These are phyloP conservation scores for Klebsormidium nitens DNA, from an alignment of 139 green algal species.

Conservation along the genomic window DNA sequence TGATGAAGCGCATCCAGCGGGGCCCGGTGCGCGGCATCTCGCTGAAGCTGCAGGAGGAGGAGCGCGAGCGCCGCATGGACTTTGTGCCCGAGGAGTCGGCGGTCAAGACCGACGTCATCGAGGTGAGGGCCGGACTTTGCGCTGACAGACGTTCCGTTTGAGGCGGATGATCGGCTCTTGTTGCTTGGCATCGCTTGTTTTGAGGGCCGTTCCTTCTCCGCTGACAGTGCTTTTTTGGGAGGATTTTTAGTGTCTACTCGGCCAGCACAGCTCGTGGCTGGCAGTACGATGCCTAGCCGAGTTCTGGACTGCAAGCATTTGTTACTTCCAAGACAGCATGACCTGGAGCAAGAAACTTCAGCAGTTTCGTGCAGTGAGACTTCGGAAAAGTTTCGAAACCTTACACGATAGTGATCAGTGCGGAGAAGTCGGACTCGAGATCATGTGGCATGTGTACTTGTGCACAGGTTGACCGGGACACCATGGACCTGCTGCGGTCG, in stretches of 20 bases:
- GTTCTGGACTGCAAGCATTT: too few relatives aligned
- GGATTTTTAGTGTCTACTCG: neutral
- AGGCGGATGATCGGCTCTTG: neutral
- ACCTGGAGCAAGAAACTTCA: too few relatives aligned
- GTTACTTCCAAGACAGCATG: too few relatives aligned
- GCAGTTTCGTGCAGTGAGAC: too few relatives aligned
- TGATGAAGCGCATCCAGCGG: slow-evolving; percentile 99
- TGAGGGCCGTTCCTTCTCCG: neutral
- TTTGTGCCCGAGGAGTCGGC: slow-evolving; percentile 97
- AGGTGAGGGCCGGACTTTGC: slow-evolving; percentile 54
- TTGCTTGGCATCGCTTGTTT: neutral
- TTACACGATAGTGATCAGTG: slow-evolving; percentile 1
- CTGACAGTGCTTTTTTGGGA: neutral
- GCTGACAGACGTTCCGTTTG: neutral
- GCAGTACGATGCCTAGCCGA: too few relatives aligned
- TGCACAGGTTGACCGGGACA: slow-evolving; percentile 84
- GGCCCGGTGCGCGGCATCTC: slow-evolving; percentile 98
- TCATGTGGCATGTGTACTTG: neutral
- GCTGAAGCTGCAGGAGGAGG: slow-evolving; percentile 99
- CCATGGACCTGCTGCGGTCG: slow-evolving; percentile 89
- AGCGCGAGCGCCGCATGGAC: slow-evolving; percentile 98
- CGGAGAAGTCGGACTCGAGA: neutral
- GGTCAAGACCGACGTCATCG: slow-evolving; percentile 85
- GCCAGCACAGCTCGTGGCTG: too few relatives aligned
- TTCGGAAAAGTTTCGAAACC: neutral